Evolutionary conservation across 164 flowering plant species (phyloP).

Genomic region (Euptelea pleiosperma): DNA sequence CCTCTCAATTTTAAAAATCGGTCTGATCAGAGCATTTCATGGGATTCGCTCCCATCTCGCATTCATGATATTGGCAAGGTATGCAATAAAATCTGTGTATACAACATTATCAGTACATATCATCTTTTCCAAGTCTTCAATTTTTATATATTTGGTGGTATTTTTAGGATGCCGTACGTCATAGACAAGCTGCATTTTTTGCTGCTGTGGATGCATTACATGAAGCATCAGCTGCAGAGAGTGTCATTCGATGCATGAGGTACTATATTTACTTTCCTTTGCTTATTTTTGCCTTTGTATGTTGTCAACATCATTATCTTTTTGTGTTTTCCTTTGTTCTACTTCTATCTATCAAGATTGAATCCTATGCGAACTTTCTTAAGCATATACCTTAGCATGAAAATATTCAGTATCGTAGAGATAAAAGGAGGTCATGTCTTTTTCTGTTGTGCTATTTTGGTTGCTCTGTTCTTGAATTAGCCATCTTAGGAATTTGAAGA

Average conservation of each 20-base stretch:
- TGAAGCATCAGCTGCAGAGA: constrained; percentile 57
- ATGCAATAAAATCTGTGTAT: not conserved
- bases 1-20: constrained; percentile 20
- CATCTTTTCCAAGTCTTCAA: not conserved
- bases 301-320: not conserved
- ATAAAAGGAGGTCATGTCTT: too few species aligned
- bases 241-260: constrained; percentile 51
- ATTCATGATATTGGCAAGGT: constrained; percentile 55
- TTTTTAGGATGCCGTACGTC: constrained; percentile 40
- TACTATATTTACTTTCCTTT: constrained; percentile 16
- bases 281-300: not conserved
- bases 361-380: not conserved
- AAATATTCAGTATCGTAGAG: too few species aligned
- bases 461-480: too few species aligned
- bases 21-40: constrained; percentile 29
- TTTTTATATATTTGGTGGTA: constrained; percentile 5
- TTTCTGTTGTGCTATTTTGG: too few species aligned
- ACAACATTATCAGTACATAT: not conserved
- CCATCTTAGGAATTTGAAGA: too few species aligned
- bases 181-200: constrained; percentile 38
- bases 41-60: constrained; percentile 39
- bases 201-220: constrained; percentile 52
- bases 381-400: not conserved
- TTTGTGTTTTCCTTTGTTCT: not conserved
- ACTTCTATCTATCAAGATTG: not conserved